Base-by-base conservation (phyloP, 495 filamentous ascomycete species). In the Thozetella sp. region DNA sequence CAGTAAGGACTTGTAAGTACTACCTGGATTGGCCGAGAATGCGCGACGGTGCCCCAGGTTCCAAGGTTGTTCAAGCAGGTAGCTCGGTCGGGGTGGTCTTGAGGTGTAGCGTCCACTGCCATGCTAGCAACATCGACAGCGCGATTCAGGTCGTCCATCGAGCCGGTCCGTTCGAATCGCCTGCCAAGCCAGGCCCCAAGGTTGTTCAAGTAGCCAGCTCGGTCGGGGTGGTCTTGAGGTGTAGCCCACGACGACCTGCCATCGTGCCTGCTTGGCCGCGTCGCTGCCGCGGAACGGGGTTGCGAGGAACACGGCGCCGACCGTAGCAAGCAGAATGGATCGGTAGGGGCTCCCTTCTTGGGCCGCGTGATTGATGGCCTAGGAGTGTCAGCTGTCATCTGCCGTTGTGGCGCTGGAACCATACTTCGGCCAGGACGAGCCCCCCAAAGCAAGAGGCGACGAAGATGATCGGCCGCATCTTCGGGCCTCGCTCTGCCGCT, bases 381-480 rank as follows among this genome's bases (percentile, higher is more conserved):
- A n/a, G n/a, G n/a, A n/a, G n/a, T n/a, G n/a, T n/a, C n/a, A n/a
- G n/a, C n/a, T n/a, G n/a, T n/a, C n/a, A n/a, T n/a, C n/a, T n/a
- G n/a, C n/a, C n/a, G n/a, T n/a, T n/a, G n/a, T n/a, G n/a, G n/a
- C n/a, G n/a, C n/a, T n/a, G n/a, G n/a, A n/a, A n/a, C n/a, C 66
- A 46, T 57, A 69, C 63, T 54, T 57, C 51, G 12, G 59, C 58
- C 23, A 67, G 43, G 20, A 64, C n/a, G 22, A 67, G 54, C 1
- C 67, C 61, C 3, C 63, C 56, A 57, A 58, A 61, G 52, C 54
- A 62, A 56, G 61, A 63, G 12, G 51, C 67, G 54, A 71, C 57
- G 30, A 71, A 69, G 17, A 71, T 53, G n/a, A 69, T 62, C 1
- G 59, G 64, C 34, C 67, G 55, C 54, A 25, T 46, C 13, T 54